Evolutionary conservation across 192 early-diverging fungal genomes (phyloP), one percentile per base, ranked within the genome.

Genomic region (Umbelopsis ramanniana): DNA sequence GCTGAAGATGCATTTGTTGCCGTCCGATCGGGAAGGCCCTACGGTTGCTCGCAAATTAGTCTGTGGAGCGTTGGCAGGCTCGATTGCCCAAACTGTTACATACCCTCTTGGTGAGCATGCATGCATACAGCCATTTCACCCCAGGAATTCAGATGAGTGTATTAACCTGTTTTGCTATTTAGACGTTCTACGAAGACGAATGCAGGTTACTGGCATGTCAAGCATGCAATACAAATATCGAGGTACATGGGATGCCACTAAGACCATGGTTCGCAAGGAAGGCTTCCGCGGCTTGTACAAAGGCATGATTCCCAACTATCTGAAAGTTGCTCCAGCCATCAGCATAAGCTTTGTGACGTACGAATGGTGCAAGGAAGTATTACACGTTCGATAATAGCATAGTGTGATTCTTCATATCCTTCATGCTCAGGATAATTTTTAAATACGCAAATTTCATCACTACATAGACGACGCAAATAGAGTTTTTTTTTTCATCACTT

Each of bases 251-350:
- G 89, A 94, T 71, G 91, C 89, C 37, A 73, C 89, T 9, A 71
- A 47, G 9, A 77, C 75, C 23, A 81, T 81, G 81, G 74, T 91
- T 53, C 78, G 82, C 52, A 84, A 88, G 24, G 93, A 94, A 67
- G 93, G 93, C 52, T 67, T 90, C 7, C 77, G 81, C 15, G 92
- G 91, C 10, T 76, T 92, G 26, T 94, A 93, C 76, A 88, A 88
- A 46, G 93, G 93, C 24, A 83, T 93, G 75, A 79, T 92, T 46
- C 92, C 93, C 24, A 95, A 95, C 74, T 92, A 93, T 75, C 75
- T 95, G 38, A 95, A 95, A 74, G 92, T 95, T 4, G 92, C 90
- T 0, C 93, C 93, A 21, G 93, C 92, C 14, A 94, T 93, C 54
- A 90, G 90, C 69, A 90, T 95, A 46, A 91, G 90, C 54, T 93